These are phyloP conservation scores for Sanghuangporus sanghuang DNA, from an alignment of 1,284 basidiomycete species.

Conservation along the genomic window DNA sequence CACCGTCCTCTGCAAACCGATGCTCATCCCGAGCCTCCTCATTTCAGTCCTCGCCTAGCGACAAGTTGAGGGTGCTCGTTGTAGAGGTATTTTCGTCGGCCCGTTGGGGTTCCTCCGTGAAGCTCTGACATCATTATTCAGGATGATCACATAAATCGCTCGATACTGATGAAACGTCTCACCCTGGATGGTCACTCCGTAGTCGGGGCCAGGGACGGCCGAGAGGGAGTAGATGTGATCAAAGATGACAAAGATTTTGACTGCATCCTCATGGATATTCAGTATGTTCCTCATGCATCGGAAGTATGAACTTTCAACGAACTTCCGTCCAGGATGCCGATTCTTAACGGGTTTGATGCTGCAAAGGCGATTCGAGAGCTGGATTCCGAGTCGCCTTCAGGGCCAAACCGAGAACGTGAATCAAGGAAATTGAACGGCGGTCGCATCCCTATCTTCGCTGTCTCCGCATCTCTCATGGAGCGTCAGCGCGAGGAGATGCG, in stretches of 20 bases:
- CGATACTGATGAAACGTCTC: conserved; percentile 68
- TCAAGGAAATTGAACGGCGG: conserved; percentile 55
- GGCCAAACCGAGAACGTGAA: conserved; percentile 21
- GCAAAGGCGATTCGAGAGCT: conserved; percentile 64
- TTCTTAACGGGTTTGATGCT: conserved; percentile 74
- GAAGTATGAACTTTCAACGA: background rate
- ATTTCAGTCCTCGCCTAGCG: conserved; percentile 6
- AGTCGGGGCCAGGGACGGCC: conserved; percentile 69
- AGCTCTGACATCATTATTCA: conserved; percentile 23
- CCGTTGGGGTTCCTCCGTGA: background rate
- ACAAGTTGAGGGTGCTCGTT: conserved; percentile 55
- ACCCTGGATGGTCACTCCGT: conserved; percentile 65
- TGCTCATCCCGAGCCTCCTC: background rate
- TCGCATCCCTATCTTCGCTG: conserved; percentile 79
- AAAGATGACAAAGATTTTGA: conserved; percentile 63
- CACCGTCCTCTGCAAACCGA: background rate
- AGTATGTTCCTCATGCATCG: conserved; percentile 40
- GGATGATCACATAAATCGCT: conserved; percentile 78
- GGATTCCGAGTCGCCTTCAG: conserved; percentile 34
- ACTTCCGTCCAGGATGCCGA: conserved; percentile 63
- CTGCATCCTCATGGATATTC: conserved; percentile 80
- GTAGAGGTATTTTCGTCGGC: conserved; percentile 53
- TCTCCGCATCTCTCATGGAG: conserved; percentile 74
- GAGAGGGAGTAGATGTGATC: conserved; percentile 67
- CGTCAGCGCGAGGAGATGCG: conserved; percentile 55